Evolutionary conservation across 257 asterid genomes (phyloP).

Genomic region (Sherardia arvensis): DNA sequence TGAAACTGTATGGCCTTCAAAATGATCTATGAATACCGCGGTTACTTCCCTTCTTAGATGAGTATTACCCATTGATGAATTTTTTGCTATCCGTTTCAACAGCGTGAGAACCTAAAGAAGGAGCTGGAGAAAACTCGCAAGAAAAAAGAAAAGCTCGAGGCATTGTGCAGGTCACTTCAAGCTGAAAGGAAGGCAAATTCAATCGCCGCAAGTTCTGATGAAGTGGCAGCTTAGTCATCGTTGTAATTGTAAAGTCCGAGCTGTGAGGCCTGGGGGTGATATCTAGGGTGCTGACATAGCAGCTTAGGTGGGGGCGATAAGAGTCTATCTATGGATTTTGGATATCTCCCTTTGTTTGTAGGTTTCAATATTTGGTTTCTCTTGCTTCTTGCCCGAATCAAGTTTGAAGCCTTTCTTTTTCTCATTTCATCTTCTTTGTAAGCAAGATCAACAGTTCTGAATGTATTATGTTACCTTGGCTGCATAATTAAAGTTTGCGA

Average conservation of each 20-base stretch:
- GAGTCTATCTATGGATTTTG: not conserved
- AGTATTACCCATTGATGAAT: not conserved
- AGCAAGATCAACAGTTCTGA: not conserved
- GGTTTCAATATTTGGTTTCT: not conserved
- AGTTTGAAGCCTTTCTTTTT: constrained; percentile 10
- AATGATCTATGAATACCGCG: not conserved
- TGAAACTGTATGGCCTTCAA: not conserved
- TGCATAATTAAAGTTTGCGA: not conserved
- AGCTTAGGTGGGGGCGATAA: not conserved
- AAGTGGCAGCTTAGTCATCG: constrained; percentile 24
- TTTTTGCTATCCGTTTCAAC: constrained; percentile 7
- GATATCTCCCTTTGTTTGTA: not conserved
- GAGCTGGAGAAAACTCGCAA: constrained; percentile 80
- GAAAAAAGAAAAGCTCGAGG: constrained; percentile 85
- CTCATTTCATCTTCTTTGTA: too few species aligned
- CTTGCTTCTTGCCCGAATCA: constrained; percentile 6
- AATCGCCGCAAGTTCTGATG: constrained; percentile 31
- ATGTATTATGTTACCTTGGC: not conserved
- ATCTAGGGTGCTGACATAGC: constrained; percentile 1
- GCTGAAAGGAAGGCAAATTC: constrained; percentile 73
- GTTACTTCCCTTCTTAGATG: too few species aligned
- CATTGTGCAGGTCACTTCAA: constrained; percentile 87
- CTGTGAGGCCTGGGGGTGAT: constrained; percentile 1
- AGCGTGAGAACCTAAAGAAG: constrained; percentile 89
- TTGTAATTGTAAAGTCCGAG: constrained; percentile 15